Evolutionary conservation across 495 filamentous ascomycete genomes (phyloP).

Genomic region (Corynascus novoguineensis): DNA sequence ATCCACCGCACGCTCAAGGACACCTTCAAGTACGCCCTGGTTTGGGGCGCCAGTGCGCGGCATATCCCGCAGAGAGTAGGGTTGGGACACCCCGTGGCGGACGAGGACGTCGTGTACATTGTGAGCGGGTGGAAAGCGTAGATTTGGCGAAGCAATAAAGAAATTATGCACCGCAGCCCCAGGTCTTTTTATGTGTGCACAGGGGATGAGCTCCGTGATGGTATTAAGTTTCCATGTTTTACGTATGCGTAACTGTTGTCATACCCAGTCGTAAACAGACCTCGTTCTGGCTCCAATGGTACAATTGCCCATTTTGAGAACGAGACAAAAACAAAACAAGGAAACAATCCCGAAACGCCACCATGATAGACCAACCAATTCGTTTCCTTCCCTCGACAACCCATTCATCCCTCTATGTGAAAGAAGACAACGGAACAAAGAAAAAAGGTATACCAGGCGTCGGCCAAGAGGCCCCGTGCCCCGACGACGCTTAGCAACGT

Average conservation of each 20-base stretch:
- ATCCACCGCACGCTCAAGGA: constrained; percentile 95
- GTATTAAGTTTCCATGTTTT: background rate
- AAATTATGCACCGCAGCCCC: background rate
- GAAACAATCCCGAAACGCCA: constrained; percentile 10
- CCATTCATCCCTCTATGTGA: constrained; percentile 1
- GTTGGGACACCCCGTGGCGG: constrained; percentile 75
- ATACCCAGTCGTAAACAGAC: constrained; percentile 8
- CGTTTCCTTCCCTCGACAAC: background rate
- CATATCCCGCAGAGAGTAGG: constrained; percentile 95
- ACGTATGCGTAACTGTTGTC: background rate
- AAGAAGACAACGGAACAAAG: background rate
- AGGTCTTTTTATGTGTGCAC: background rate
- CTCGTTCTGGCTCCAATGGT: background rate
- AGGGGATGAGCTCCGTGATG: background rate
- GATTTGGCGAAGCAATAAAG: background rate
- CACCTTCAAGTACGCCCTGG: constrained; percentile 96
- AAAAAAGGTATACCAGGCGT: background rate
- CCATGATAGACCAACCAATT: constrained; percentile 9
- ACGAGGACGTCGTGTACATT: constrained; percentile 97
- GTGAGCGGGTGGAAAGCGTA: constrained; percentile 68
- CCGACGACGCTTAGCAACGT: background rate
- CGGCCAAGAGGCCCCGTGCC: background rate
- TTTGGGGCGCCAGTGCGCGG: constrained; percentile 93
- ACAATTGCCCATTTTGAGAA: background rate
- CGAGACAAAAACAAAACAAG: background rate